Evolutionary conservation across 2,329 filamentous ascomycete species (phyloP).

Genomic region (Apiospora rasikravindrae): DNA sequence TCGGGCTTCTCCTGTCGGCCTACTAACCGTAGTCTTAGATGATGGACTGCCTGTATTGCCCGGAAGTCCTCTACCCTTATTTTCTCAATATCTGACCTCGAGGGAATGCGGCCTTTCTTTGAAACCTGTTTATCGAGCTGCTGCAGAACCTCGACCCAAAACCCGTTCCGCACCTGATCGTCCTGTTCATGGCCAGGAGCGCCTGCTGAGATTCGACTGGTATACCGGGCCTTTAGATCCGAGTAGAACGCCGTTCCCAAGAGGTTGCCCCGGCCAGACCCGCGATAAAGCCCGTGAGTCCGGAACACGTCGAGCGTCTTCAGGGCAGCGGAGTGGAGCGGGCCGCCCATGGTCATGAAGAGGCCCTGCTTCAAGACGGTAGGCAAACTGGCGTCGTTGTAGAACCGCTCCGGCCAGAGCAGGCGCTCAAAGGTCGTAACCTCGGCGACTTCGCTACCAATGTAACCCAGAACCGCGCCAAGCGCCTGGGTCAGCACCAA

Average conservation of each 20-base stretch:
- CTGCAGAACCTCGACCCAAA: neutral
- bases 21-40: neutral
- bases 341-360: slow-evolving; percentile 31
- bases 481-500: slow-evolving; percentile 17
- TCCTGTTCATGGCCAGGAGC: neutral
- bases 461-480: slow-evolving; percentile 28
- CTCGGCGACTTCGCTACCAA: slow-evolving; percentile 29
- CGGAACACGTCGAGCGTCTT: slow-evolving; percentile 25
- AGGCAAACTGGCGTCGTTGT: slow-evolving; percentile 21
- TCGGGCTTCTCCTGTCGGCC: neutral
- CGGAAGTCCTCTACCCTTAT: neutral
- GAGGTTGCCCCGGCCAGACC: slow-evolving; percentile 17
- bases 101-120: neutral
- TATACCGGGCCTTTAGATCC: neutral
- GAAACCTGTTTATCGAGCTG: neutral
- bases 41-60: neutral
- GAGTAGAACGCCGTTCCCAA: neutral
- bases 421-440: slow-evolving; percentile 26
- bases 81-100: neutral
- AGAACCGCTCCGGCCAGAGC: slow-evolving; percentile 30
- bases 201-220: neutral
- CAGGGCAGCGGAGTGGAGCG: slow-evolving; percentile 28
- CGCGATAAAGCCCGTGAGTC: slow-evolving; percentile 26
- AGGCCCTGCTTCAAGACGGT: slow-evolving; percentile 22
- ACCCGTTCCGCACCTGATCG: neutral